Evolutionary conservation across 2,329 filamentous ascomycete species (phyloP), one percentile per base, ranked within the genome.

Genomic region (Microdochium paspali): DNA sequence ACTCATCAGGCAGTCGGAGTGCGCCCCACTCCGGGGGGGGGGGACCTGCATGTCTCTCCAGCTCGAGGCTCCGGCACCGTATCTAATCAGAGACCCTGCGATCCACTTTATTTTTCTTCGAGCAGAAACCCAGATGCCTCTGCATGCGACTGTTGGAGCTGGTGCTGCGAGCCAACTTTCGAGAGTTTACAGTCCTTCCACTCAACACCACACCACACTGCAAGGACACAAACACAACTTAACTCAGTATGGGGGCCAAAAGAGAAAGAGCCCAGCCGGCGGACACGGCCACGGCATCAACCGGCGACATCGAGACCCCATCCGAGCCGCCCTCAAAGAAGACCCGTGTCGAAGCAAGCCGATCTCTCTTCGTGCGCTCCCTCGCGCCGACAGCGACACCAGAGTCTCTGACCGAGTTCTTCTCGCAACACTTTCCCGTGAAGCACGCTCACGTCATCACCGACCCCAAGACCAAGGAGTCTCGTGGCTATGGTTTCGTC

Each of bases 381-480:
- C 78, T 98, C 44, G 87, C 90, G 20, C 69, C 84, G 21, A 78
- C 76, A 23, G 84, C 85, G 31, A 97, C 90, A 28, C 87, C 80
- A 61, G 90, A 96, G 60, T 77, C 77, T 46, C 75, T 98, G 53
- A 87, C 90, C 50, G 84, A 89, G 50, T 85, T 90, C 66, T 98
- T 98, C 69, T 97, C 93, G 6, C 82, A 96, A 64, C 86, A 90
- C 50, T 97, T 88, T 59, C 90, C 94, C 7, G 80, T 98, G 62
- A 97, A 96, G 67, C 91, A 97, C 66, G 91, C 93, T 46, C 87
- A 86, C n/a, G 90, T 95, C 4, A 90, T 98, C 32, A 70, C 85
- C 48, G 91, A 98, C 63, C 82, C 86, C 15, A 75, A 82, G 54
- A 95, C 90, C 2, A 95, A 95, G 61, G 73, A 83, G 56, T 96